Conservation (phyloP, 148 eudicot species). For the Mesembryanthemum crystallinum region DNA sequence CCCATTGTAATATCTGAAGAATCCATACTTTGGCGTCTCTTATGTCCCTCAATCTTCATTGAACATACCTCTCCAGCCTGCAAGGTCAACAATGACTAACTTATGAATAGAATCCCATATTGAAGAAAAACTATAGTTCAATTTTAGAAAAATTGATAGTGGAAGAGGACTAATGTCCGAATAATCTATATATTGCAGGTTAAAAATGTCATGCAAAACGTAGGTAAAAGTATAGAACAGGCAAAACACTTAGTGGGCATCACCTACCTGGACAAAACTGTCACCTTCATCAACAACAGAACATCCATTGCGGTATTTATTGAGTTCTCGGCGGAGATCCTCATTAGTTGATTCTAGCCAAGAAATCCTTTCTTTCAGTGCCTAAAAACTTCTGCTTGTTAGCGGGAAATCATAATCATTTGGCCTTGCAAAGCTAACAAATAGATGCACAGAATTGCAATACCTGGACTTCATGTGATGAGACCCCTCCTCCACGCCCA, state of each 20-base stretch:
- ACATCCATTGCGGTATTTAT: constrained; percentile 61
- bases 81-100: constrained; percentile 1
- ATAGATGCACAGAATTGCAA: not conserved
- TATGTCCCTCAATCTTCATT: constrained; percentile 69
- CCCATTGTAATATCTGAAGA: constrained; percentile 80
- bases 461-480: constrained; percentile 82
- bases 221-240: not conserved
- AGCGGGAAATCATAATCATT: not conserved
- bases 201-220: not conserved
- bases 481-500: constrained; percentile 82
- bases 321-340: constrained; percentile 78
- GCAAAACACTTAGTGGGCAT: not conserved
- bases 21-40: constrained; percentile 88
- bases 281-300: constrained; percentile 49
- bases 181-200: not conserved
- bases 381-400: constrained; percentile 34
- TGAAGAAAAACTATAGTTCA: not conserved
- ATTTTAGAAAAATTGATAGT: not conserved
- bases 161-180: not conserved
- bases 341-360: constrained; percentile 89
- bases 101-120: constrained; percentile 9
- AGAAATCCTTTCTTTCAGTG: constrained; percentile 76
- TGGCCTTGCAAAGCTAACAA: not conserved
- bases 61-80: constrained; percentile 53
- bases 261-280: constrained; percentile 51